phyloP scores from a whole-genome alignment of 1,284 basidiomycete genomes.

The Moesziomyces parantarcticus region DNA sequence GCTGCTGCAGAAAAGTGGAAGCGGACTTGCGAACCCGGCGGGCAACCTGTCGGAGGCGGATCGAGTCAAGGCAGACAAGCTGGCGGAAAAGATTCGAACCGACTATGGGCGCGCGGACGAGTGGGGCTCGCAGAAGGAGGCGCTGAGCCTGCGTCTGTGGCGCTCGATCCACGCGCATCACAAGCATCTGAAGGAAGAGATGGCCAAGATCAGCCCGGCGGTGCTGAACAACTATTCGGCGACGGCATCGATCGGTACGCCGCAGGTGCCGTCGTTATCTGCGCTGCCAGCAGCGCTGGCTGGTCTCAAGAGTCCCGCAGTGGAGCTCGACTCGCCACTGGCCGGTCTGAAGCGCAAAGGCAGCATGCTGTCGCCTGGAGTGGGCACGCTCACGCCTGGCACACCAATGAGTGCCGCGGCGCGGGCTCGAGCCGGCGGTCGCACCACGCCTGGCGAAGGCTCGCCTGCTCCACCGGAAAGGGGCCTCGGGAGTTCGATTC shows the following conservation, averaged over 20 bases:
- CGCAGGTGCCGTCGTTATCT: constrained; percentile 35
- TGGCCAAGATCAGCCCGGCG: constrained; percentile 55
- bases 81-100: constrained; percentile 54
- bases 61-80: constrained; percentile 57
- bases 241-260: constrained; percentile 39
- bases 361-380: constrained; percentile 24
- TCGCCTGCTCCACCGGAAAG: constrained; percentile 44
- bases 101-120: constrained; percentile 64
- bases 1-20: constrained; percentile 40
- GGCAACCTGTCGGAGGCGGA: constrained; percentile 48
- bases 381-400: constrained; percentile 30
- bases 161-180: constrained; percentile 53
- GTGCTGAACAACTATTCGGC: constrained; percentile 56
- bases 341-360: constrained; percentile 42
- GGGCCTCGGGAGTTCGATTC: constrained; percentile 30
- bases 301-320: constrained; percentile 47
- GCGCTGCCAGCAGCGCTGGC: constrained; percentile 38
- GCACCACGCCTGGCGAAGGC: constrained; percentile 43
- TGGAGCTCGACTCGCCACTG: constrained; percentile 41
- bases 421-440: constrained; percentile 36
- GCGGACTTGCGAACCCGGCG: constrained; percentile 28
- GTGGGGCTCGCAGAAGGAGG: constrained; percentile 59
- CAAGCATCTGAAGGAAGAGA: constrained; percentile 52
- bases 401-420: constrained; percentile 41
- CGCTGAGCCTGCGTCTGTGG: constrained; percentile 56